phyloP scores from a whole-genome alignment of 805 yeast species.

The Lipomyces lipofer region DNA sequence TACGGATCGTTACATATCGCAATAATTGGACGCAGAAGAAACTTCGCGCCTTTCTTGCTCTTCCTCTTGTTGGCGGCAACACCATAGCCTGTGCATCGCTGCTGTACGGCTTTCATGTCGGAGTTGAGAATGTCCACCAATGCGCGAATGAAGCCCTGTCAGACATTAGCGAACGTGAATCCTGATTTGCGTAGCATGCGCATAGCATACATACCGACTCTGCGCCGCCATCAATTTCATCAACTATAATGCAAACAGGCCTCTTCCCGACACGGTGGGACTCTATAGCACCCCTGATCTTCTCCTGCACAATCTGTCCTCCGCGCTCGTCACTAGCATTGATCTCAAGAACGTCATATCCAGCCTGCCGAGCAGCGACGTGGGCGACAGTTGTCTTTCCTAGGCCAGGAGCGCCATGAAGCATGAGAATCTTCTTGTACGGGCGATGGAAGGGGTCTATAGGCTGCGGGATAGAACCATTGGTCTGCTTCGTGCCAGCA shows the following conservation, averaged over 20 bases:
- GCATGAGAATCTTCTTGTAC: constrained; percentile 59
- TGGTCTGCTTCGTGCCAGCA: constrained; percentile 18
- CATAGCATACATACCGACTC: constrained; percentile 42
- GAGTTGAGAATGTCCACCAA: constrained; percentile 57
- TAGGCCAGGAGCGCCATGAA: constrained; percentile 91
- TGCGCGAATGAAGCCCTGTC: constrained; percentile 49
- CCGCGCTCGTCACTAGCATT: constrained; percentile 83
- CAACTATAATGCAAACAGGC: constrained; percentile 82
- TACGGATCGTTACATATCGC: constrained; percentile 90
- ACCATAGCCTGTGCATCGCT: constrained; percentile 34
- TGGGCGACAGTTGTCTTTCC: constrained; percentile 93
- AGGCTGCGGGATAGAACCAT: not conserved
- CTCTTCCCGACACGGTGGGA: constrained; percentile 60
- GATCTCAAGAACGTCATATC: constrained; percentile 76
- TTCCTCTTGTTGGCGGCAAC: constrained; percentile 29
- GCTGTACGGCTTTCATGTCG: constrained; percentile 56
- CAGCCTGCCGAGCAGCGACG: constrained; percentile 75
- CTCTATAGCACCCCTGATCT: constrained; percentile 61
- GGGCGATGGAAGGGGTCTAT: constrained; percentile 62
- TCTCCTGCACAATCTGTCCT: constrained; percentile 56
- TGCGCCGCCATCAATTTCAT: constrained; percentile 83
- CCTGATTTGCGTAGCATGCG: not conserved
- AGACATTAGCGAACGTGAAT: not conserved
- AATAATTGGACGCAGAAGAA: constrained; percentile 79
- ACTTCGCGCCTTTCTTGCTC: constrained; percentile 42